Base-by-base conservation (phyloP, 1,284 basidiomycete genomes). In the Cutaneotrichosporon dermatis region DNA sequence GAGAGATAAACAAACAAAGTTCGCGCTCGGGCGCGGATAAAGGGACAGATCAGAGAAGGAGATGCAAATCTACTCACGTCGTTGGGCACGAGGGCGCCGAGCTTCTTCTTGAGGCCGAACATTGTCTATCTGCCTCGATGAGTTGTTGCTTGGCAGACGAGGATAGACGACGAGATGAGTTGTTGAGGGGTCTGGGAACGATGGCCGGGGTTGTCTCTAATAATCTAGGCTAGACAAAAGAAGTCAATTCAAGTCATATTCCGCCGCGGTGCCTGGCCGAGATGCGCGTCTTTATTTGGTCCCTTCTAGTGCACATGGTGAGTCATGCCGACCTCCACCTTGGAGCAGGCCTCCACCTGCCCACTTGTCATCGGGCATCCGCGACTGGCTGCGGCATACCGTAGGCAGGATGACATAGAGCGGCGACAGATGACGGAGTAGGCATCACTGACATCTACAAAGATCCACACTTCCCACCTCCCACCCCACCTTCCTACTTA, bases 71-170 rank as follows among this genome's bases (percentile, higher is more conserved):
- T 25, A 25, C 64, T 51, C 51, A 66, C 67, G 25, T 66, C 67
- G 49, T 59, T 45, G 15, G 67, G 66, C 4, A 69, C 58, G 16
- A 69, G 55, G 5, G 55, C 50, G 16, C 46, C 43, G 35, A 69
- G 59, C 50, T 64, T 65, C 57, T 67, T 67, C 64, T 67, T 67
- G 45, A 64, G 44, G 48, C 50, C 54, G 41, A 55, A 39, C 64
- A 65, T 65, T 13, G 48, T 33, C 25, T 25, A 16, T 36, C 7
- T 12, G 33, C 6, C n/a, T 33, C 4, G 54, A 35, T 33, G 50
- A 15, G 12, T 12, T 16, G 9, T 41, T 35, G 54, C 15, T 36
- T 16, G 44, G 12, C 16, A 11, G 7, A 3, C 4, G 44, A 9
- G 16, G 16, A 33, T 9, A 33, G 34, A 49, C 4, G 10, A 49